Base-by-base conservation (phyloP, 805 yeast species). In the Metschnikowia borealis region DNA sequence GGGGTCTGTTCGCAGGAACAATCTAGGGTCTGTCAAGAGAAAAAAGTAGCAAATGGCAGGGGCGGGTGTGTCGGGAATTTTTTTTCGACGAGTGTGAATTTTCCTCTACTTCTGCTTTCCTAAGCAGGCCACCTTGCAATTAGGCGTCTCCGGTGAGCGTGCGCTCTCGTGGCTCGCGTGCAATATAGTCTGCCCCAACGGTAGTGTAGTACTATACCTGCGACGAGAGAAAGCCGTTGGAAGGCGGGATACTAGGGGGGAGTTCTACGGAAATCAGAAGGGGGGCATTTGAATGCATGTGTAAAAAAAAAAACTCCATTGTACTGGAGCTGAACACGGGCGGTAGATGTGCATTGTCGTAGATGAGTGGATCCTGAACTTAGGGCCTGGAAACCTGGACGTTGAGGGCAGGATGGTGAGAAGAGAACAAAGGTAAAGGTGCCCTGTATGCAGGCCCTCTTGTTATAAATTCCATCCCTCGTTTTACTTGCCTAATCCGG, bases 141-240 rank as follows among this genome's bases (percentile, higher is more conserved):
- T 44, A 32, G 34, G 46, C 39, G 51, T 54, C 48, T 49, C 39
- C 54, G 51, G 55, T 53, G 51, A 52, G 55, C 55, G 55, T 48
- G 55, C 55, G 57, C 55, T 44, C 55, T 46, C 46, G 47, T 42
- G 48, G 47, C 48, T 37, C 35, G 50, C 48, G 50, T 35, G 46
- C 23, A 44, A 15, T 21, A 34, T 15, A 36, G 35, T 38, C 31
- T 38, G 18, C 41, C 32, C 8, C 39, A 5, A 37, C 14, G 41
- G 41, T 38, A 23, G 41, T 38, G 41, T 38, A 23, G 41, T 38
- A 23, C 20, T 38, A 17, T 38, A 14, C 32, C 41, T 38, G 41
- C 41, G 29, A 14, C 13, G 18, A 20, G 13, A 17, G 32, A 11
- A 15, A 33, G 34, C 43, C 4, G 43, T 33, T 23, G n/a, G 10